These are phyloP conservation scores for Haplosporangium gracile DNA, from an alignment of 192 early-diverging fungal species.

Conservation along the genomic window DNA sequence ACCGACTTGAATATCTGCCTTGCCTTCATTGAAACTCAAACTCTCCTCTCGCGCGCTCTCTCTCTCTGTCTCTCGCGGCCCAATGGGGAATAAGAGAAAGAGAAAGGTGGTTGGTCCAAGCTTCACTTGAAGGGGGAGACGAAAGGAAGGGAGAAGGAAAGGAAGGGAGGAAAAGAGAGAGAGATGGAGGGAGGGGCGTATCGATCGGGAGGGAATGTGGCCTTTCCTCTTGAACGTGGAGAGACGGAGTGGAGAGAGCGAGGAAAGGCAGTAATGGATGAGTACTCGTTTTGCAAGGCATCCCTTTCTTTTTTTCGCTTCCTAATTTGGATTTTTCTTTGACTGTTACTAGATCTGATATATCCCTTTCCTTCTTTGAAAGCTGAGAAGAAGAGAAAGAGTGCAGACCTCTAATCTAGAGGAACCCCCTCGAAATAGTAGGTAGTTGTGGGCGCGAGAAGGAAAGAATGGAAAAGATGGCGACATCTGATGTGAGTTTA, in stretches of 20 bases:
- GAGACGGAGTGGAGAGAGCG: neutral
- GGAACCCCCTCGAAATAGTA: neutral
- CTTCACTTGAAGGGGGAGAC: too few species aligned
- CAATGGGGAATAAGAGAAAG: neutral
- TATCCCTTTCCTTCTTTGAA: neutral
- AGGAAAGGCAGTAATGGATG: neutral
- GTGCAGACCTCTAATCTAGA: too few species aligned
- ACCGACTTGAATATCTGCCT: neutral
- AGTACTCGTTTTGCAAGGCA: neutral
- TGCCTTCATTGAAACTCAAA: neutral
- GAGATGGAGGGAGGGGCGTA: neutral
- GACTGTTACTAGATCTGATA: neutral
- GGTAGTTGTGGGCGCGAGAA: neutral
- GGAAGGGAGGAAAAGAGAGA: too few species aligned
- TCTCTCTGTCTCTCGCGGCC: neutral
- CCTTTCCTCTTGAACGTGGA: neutral
- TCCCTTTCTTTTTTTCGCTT: neutral
- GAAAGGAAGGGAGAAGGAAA: too few species aligned
- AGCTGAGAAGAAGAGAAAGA: neutral
- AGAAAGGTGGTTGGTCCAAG: neutral
- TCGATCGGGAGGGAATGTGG: neutral
- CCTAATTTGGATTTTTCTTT: neutral
- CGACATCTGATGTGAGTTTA: conserved; percentile 8
- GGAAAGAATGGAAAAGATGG: neutral
- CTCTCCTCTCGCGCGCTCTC: neutral